Evolutionary conservation across 2,329 filamentous ascomycete genomes (phyloP).

Genomic region (Aspergillus sp.): DNA sequence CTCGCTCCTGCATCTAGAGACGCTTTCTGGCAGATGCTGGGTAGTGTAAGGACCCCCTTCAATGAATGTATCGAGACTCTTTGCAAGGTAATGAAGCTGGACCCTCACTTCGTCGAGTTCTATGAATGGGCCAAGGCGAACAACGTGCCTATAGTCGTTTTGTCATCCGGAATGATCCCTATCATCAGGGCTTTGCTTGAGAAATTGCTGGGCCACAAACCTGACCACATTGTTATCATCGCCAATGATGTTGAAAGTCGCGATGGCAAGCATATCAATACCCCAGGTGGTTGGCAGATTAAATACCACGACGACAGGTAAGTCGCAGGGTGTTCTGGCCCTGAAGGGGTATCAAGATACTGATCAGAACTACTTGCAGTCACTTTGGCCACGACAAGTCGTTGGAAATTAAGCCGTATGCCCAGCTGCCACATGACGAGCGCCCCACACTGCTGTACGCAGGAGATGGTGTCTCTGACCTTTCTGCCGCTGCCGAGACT

Average conservation of each 20-base stretch:
- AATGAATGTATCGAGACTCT: constrained; percentile 73
- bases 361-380: constrained; percentile 35
- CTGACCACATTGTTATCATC: constrained; percentile 72
- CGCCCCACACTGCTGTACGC: constrained; percentile 88
- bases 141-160: constrained; percentile 85
- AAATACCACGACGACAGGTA: constrained; percentile 79
- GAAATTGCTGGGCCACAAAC: constrained; percentile 71
- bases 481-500: constrained; percentile 86
- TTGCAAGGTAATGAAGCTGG: constrained; percentile 75
- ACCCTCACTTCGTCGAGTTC: constrained; percentile 83
- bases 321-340: constrained; percentile 8
- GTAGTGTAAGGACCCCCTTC: constrained; percentile 74
- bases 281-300: constrained; percentile 80
- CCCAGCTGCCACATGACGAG: constrained; percentile 55
- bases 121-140: constrained; percentile 72
- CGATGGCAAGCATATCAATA: constrained; percentile 67
- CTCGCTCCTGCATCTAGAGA: constrained; percentile 44
- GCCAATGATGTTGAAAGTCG: constrained; percentile 69
- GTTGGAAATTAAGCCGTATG: constrained; percentile 79
- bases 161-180: constrained; percentile 88
- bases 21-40: constrained; percentile 85
- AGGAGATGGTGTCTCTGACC: constrained; percentile 86
- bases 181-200: constrained; percentile 79
- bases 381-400: constrained; percentile 97
- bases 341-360: constrained; percentile 1